phyloP scores from a whole-genome alignment of 164 flowering plant genomes.

The Stephania cephalantha region DNA sequence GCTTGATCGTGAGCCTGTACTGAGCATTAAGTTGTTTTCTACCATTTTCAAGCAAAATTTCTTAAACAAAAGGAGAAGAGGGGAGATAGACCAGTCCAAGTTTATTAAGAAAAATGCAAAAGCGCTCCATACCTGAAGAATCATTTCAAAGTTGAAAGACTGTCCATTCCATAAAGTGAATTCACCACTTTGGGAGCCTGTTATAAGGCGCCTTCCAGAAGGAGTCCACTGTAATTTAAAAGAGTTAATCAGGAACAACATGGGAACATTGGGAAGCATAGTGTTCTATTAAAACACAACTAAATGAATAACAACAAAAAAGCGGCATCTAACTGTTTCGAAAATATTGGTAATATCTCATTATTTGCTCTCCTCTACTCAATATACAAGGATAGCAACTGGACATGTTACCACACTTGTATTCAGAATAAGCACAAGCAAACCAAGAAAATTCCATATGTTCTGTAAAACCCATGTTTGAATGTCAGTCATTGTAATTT shows the following conservation, averaged over 20 bases:
- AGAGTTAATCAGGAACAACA: constrained; percentile 8
- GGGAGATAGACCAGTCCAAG: not conserved
- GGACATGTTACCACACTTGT: too few relatives aligned
- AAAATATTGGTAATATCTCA: not conserved
- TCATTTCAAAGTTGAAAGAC: constrained; percentile 98
- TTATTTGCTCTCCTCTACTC: too few relatives aligned
- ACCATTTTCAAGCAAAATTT: not conserved
- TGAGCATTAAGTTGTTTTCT: not conserved
- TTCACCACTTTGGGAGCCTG: constrained; percentile 99
- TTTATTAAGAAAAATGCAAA: constrained; percentile 5
- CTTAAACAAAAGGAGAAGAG: not conserved
- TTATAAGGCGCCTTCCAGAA: constrained; percentile 89
- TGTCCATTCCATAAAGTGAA: constrained; percentile 99
- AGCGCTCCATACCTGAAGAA: constrained; percentile 67
- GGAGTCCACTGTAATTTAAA: constrained; percentile 80
- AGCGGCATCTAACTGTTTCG: not conserved
- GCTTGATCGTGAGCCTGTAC: constrained; percentile 98
- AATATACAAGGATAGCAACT: too few relatives aligned
- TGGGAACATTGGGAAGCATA: not conserved
- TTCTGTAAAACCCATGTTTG: not conserved
- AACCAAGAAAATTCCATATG: not conserved
- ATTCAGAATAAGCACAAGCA: too few relatives aligned
- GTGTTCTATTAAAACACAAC: not conserved
- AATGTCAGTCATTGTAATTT: too few relatives aligned
- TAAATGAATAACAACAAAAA: not conserved